Conservation (phyloP, 1,139 yeast species). For the Kodamaea sp. region DNA sequence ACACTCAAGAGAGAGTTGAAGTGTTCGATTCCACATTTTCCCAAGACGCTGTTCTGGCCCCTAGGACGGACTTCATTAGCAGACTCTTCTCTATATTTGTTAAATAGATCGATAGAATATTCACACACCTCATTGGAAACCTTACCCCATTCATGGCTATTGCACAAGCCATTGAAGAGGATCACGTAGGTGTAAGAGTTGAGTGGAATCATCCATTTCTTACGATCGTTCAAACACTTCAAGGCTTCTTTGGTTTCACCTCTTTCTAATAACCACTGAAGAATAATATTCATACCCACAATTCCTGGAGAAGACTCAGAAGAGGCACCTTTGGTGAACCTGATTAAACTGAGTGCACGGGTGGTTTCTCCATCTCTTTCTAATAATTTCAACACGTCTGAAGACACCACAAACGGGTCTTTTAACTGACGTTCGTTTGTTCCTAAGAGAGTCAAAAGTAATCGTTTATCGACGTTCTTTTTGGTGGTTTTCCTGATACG, state of each 20-base stretch:
- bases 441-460: constrained; percentile 57
- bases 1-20: constrained; percentile 44
- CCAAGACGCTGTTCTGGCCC: neutral
- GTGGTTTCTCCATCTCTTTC: constrained; percentile 43
- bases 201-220: constrained; percentile 58
- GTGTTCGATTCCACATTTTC: constrained; percentile 26
- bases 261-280: constrained; percentile 47
- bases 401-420: constrained; percentile 56
- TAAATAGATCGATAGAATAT: constrained; percentile 27
- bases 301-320: constrained; percentile 32
- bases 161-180: constrained; percentile 58
- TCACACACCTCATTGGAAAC: constrained; percentile 23
- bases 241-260: constrained; percentile 47
- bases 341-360: constrained; percentile 56
- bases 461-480: constrained; percentile 38
- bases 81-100: constrained; percentile 14
- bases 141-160: constrained; percentile 38
- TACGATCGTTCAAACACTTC: constrained; percentile 51
- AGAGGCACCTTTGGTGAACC: constrained; percentile 44
- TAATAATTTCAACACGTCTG: constrained; percentile 53
- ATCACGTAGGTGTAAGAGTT: constrained; percentile 58
- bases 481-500: constrained; percentile 26
- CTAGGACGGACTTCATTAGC: constrained; percentile 1
- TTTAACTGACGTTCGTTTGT: constrained; percentile 54
- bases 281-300: constrained; percentile 62